Conservation (phyloP, 495 filamentous ascomycete genomes). For the Lindgomyces ingoldianus region DNA sequence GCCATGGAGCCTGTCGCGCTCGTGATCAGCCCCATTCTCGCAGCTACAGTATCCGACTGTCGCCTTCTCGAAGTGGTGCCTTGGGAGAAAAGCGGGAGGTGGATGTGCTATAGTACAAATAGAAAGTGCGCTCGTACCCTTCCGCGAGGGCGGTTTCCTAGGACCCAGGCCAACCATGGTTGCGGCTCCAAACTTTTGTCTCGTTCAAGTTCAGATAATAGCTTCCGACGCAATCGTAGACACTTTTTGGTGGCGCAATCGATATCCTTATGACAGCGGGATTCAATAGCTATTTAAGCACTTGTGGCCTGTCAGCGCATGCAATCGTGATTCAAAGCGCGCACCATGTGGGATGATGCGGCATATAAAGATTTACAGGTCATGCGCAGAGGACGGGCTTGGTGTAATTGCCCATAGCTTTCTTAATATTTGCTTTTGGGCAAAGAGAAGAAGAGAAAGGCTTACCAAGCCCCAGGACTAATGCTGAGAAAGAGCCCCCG, state of each 20-base stretch:
- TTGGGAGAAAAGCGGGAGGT: too few relatives aligned
- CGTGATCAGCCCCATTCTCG: neutral
- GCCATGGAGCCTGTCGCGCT: slow-evolving; percentile 64
- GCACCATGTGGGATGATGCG: slow-evolving; percentile 20
- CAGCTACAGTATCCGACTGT: too few relatives aligned
- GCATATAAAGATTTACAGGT: slow-evolving; percentile 23
- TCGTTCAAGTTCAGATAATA: neutral
- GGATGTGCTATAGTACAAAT: too few relatives aligned
- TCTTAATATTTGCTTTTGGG: slow-evolving; percentile 21
- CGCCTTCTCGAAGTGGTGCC: neutral
- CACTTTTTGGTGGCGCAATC: neutral
- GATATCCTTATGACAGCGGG: neutral
- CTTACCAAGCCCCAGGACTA: slow-evolving; percentile 33
- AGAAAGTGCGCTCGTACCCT: slow-evolving; percentile 24
- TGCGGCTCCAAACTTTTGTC: neutral
- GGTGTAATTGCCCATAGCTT: neutral
- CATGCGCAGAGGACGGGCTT: slow-evolving; percentile 7
- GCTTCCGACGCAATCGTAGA: neutral
- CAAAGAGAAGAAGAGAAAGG: slow-evolving; percentile 10
- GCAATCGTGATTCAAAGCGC: too few relatives aligned
- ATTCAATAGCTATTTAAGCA: neutral
- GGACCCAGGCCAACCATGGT: slow-evolving; percentile 20
- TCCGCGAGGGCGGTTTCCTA: slow-evolving; percentile 33
- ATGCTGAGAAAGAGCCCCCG: slow-evolving; percentile 31
- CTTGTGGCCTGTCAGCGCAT: neutral